Conservation (phyloP, 2,329 filamentous ascomycete species). For the Penicillium sp. region DNA sequence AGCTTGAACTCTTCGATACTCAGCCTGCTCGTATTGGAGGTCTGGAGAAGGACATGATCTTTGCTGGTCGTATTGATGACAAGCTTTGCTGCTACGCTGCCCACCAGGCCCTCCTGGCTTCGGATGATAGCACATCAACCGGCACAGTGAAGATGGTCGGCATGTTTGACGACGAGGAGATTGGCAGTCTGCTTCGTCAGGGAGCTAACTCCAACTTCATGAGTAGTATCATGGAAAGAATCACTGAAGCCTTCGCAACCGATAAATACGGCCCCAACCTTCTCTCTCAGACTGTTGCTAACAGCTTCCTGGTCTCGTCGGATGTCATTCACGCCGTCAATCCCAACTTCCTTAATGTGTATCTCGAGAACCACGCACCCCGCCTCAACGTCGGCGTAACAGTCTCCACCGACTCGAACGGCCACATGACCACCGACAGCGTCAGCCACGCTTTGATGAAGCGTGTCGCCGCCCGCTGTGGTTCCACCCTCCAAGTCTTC, state of each 20-base stretch:
- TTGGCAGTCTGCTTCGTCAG: slow-evolving; percentile 85
- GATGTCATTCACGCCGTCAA: slow-evolving; percentile 94
- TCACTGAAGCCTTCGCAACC: slow-evolving; percentile 63
- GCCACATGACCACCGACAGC: slow-evolving; percentile 93
- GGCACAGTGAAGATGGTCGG: slow-evolving; percentile 82
- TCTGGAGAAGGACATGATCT: slow-evolving; percentile 89
- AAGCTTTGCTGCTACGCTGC: slow-evolving; percentile 96
- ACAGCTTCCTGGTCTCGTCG: slow-evolving; percentile 86
- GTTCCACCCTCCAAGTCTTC: slow-evolving; percentile 75
- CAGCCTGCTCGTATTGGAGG: slow-evolving; percentile 83
- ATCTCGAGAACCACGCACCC: slow-evolving; percentile 82
- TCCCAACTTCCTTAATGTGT: slow-evolving; percentile 83
- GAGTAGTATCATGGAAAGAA: slow-evolving; percentile 73
- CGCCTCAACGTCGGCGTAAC: slow-evolving; percentile 84
- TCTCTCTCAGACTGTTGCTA: slow-evolving; percentile 79
- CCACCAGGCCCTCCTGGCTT: slow-evolving; percentile 74
- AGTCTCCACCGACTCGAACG: slow-evolving; percentile 79
- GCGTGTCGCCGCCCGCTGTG: slow-evolving; percentile 72
- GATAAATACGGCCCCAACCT: slow-evolving; percentile 51
- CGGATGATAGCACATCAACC: slow-evolving; percentile 50
- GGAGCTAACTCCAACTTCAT: slow-evolving; percentile 89
- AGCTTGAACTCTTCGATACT: slow-evolving; percentile 89
- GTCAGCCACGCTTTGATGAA: slow-evolving; percentile 79
- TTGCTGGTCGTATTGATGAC: slow-evolving; percentile 91
- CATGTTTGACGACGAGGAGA: slow-evolving; percentile 97